Evolutionary conservation across 257 asterid species (phyloP), one percentile per base, ranked within the genome.

Genomic region (Thymus quinquecostatus): DNA sequence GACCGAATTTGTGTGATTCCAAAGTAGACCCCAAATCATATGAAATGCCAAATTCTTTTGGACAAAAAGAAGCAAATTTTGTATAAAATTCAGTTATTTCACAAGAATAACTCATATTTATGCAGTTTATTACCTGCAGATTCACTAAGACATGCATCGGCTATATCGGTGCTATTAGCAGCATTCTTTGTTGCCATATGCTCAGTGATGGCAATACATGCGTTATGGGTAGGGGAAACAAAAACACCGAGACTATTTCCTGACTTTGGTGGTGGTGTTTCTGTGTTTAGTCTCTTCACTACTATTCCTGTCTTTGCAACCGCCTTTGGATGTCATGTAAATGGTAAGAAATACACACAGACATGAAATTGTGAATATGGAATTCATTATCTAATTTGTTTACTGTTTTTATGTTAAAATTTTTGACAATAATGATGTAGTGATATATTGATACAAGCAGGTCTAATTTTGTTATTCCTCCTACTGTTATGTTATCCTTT

Each of bases 311-410:
- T 94, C 61, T 85, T 94, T 78, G 97, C 96, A 45, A 91, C 97
- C 32, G 97, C 97, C 74, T 91, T 94, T 41, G 99, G 96, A 76
- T 94, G 97, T 80, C 97, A 94, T 75, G 97, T 88, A 47, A 94
- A 86, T 72, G 90, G 99, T 91, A 84, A 73, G 21, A 85, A 10
- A 14, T 27, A 21, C 34, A 49, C 28, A 43, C 41, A 56, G 5
- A 40, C 32, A 55, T 40, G 55, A 33, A 12, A 14, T 49, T 51
- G 10, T 36, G 28, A 58, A 50, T 54, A 49, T 45, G 60, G 34
- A 40, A 5, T 59, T 57, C 21, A 2, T 21, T 41, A 50, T 72
- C 59, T 54, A 8, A 11, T 38, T 44, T 27, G 49, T 58, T 55
- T 68, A 44, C 21, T 80, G 66, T 38, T 40, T 10, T 47, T 57